These are phyloP conservation scores for Hypholoma fasciculare DNA, from an alignment of 768 basidiomycete genomes.

Conservation along the genomic window DNA sequence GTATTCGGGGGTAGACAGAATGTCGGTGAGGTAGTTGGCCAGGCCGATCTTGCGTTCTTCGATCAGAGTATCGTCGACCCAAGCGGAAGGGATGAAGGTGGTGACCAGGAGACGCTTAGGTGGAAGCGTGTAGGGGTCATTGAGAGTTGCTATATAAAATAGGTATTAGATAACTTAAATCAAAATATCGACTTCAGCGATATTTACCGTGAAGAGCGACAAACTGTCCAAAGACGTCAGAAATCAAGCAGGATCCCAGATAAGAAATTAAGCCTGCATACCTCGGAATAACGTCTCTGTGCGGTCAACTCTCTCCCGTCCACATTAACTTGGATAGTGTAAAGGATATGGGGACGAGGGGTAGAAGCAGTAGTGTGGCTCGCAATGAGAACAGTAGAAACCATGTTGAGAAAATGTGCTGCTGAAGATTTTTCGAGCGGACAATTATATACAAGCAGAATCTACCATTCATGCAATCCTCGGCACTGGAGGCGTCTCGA, in stretches of 20 bases:
- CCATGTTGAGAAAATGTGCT: constrained; percentile 7
- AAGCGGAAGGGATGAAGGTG: constrained; percentile 49
- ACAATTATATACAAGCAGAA: constrained; percentile 8
- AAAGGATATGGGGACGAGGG: constrained; percentile 48
- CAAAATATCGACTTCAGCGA: not conserved
- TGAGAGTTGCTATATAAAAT: constrained; percentile 27
- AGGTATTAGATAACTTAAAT: not conserved
- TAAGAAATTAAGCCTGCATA: constrained; percentile 14
- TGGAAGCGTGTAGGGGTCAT: constrained; percentile 42
- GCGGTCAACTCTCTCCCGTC: constrained; percentile 31
- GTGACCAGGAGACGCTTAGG: constrained; percentile 52
- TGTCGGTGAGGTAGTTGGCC: constrained; percentile 38
- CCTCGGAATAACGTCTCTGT: constrained; percentile 47
- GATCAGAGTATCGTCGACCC: constrained; percentile 54
- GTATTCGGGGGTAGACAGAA: constrained; percentile 37
- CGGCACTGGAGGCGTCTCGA: not conserved
- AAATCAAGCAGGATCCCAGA: not conserved
- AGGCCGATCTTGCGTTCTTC: constrained; percentile 51
- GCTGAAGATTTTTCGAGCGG: not conserved
- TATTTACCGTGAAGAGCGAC: constrained; percentile 34
- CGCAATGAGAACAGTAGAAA: constrained; percentile 16
- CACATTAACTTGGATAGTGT: constrained; percentile 35
- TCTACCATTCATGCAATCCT: constrained; percentile 17
- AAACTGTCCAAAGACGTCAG: constrained; percentile 23
- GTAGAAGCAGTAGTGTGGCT: constrained; percentile 46